Base-by-base conservation (phyloP, 192 early-diverging fungal genomes). In the Coemansia sp. region DNA sequence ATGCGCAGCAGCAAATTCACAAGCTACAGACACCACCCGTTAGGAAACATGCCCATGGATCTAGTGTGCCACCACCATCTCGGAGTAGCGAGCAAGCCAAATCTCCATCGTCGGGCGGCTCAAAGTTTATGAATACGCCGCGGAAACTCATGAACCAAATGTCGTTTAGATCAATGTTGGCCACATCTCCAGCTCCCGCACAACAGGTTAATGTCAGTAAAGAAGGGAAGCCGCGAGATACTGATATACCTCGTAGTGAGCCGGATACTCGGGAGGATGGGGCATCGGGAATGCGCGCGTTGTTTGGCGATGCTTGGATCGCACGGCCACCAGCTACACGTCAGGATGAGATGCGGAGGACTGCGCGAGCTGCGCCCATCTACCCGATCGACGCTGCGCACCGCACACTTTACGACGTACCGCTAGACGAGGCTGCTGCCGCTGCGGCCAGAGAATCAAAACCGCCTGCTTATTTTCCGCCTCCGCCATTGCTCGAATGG, bases 241-340 rank as follows among this genome's bases (percentile, higher is more conserved):
- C 43, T 47, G 45, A 47, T 20, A 7, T 18, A 8, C 9, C 45
- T 20, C n/a, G n/a, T n/a, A 18, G 8, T 47, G 45, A 20, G 20
- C 43, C 30, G 29, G 30, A 5, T n/a, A 30, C 10, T 11, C 29
- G 34, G 11, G 39, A 35, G 9, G 53, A 16, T 7, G 29, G 13
- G 30, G 22, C 18, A 6, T 9, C 29, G 29, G 53, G 76, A 15
- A 65, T 78, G 60, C 67, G 67, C 29, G 63, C 70, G 18, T 18
- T 78, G 47, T 78, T 73, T 27, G 61, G 76, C 35, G 65, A 65
- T 10, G 65, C 76, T 10, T 73, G 70, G 71, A 70, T 78, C 18
- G 61, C 70, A 0, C 76, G 47, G 50, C 76, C 76, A 0, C 9
- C 24, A 11, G 43, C 53, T 6, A 58, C 59, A 11, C 58, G 37